These are phyloP conservation scores for Cyberlindnera amylophila DNA, from an alignment of 805 yeast species.

Conservation along the genomic window DNA sequence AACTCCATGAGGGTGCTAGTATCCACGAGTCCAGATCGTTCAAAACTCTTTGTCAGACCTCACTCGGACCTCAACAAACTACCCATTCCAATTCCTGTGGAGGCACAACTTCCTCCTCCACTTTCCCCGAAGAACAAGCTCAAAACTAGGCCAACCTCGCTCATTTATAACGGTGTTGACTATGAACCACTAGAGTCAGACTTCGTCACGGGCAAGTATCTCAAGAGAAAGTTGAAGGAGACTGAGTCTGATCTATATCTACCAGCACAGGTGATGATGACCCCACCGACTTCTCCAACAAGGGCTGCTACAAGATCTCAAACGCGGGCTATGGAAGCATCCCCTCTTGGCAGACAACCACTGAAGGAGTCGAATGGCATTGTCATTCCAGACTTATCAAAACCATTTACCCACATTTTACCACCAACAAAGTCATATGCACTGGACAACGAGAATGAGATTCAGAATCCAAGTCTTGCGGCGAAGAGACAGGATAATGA, in stretches of 20 bases:
- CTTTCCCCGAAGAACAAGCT: conserved; percentile 33
- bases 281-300: conserved; percentile 8
- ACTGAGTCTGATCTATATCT: neutral
- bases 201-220: conserved; percentile 11
- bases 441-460: conserved; percentile 25
- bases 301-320: conserved; percentile 4
- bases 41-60: conserved; percentile 31
- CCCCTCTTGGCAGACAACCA: neutral
- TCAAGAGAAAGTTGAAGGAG: conserved; percentile 5
- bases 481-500: conserved; percentile 23
- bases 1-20: conserved; percentile 22
- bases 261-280: neutral
- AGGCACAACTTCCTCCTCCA: conserved; percentile 34
- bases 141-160: conserved; percentile 26
- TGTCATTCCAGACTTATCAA: conserved; percentile 9
- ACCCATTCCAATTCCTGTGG: conserved; percentile 35
- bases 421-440: neutral
- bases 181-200: conserved; percentile 28
- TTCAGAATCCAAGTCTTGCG: conserved; percentile 26
- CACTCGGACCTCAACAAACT: conserved; percentile 34
- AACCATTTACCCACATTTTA: neutral
- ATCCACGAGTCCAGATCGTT: conserved; percentile 18
- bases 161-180: conserved; percentile 35
- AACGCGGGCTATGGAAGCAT: neutral
- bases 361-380: conserved; percentile 2